A percentile compares a stretch with the other conserved stretches of the same genome.
phyloP scores from a whole-genome alignment of 495 filamentous ascomycete genomes.

The Xylaria sp. region DNA sequence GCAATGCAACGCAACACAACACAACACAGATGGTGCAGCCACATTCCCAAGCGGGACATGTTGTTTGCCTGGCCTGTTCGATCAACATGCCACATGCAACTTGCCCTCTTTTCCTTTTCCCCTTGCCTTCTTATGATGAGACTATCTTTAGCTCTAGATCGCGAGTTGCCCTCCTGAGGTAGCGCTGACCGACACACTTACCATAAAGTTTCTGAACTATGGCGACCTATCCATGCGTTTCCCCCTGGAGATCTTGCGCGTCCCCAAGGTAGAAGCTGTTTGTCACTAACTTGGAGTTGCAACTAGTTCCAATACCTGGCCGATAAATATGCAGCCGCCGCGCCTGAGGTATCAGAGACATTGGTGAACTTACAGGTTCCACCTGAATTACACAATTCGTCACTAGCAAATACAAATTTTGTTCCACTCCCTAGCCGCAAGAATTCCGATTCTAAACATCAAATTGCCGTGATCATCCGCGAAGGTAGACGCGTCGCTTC shows the following conservation, averaged over 20 bases:
- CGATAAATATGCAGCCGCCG: slow-evolving; percentile 63
- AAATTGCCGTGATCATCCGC: slow-evolving; percentile 61
- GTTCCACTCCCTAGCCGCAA: slow-evolving; percentile 58
- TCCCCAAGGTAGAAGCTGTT: neutral
- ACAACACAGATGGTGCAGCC: neutral
- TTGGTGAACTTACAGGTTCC: slow-evolving; percentile 63
- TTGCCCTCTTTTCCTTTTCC: too few species aligned
- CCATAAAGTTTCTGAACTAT: slow-evolving; percentile 45
- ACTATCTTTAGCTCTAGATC: slow-evolving; percentile 74
- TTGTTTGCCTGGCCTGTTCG: neutral
- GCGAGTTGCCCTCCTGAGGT: slow-evolving; percentile 59
- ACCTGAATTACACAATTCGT: slow-evolving; percentile 54
- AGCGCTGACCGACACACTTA: slow-evolving; percentile 59
- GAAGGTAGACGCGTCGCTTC: slow-evolving; percentile 61
- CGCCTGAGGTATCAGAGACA: slow-evolving; percentile 58
- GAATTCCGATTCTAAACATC: slow-evolving; percentile 54
- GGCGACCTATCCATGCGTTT: slow-evolving; percentile 14
- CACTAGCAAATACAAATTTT: slow-evolving; percentile 50
- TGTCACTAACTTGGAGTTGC: slow-evolving; percentile 28
- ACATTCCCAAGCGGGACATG: neutral
- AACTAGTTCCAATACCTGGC: slow-evolving; percentile 61
- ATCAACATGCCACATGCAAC: too few species aligned
- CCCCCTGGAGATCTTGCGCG: neutral
- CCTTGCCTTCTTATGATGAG: slow-evolving; percentile 59
- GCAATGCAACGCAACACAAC: too few species aligned